Conservation (phyloP, 192 early-diverging fungal species). For the Anaeromyces robustus region DNA sequence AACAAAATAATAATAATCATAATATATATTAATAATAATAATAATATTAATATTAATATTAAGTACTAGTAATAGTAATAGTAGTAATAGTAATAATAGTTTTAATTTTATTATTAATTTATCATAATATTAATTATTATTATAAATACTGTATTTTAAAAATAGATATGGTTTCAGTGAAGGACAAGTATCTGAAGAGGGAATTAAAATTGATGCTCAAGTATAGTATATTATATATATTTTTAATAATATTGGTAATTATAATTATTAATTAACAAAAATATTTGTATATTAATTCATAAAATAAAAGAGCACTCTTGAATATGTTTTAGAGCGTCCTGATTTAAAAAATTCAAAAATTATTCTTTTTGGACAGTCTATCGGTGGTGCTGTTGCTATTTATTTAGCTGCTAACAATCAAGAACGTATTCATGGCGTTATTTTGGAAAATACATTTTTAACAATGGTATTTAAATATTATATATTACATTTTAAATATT, state of each 20-base stretch:
- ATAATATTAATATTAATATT: no score
- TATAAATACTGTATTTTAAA: background rate
- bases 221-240: conserved; percentile 10
- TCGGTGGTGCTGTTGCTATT: conserved; percentile 93
- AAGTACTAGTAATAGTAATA: no score
- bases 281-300: background rate
- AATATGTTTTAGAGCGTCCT: conserved; percentile 64
- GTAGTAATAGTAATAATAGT: no score
- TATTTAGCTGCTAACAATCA: conserved; percentile 66
- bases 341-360: conserved; percentile 58
- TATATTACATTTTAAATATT: background rate
- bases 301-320: conserved; percentile 47
- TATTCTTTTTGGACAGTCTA: conserved; percentile 84
- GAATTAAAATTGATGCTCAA: conserved; percentile 75
- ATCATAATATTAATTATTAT: background rate
- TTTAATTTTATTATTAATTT: background rate
- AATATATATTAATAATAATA: no score
- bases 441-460: conserved; percentile 4
- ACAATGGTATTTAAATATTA: background rate
- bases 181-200: conserved; percentile 71
- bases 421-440: conserved; percentile 13
- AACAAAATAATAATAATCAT: no score
- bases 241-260: background rate
- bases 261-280: no score
- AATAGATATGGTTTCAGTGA: conserved; percentile 71